Evolutionary conservation across 805 yeast species (phyloP).

Genomic region (Wickerhamomyces silvicola): DNA sequence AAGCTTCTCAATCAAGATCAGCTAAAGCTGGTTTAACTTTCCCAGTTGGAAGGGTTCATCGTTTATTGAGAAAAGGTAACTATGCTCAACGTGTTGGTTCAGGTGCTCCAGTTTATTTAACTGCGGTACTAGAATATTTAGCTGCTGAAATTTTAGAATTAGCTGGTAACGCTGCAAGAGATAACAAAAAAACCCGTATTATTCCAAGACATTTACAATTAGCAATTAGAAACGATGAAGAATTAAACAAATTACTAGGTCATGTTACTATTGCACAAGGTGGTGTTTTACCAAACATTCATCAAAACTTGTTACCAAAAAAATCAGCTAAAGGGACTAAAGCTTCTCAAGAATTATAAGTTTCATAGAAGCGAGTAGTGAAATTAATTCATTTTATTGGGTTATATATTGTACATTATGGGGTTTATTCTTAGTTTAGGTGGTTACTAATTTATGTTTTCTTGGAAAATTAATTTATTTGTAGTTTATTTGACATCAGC

Average conservation of each 20-base stretch:
- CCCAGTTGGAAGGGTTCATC: constrained; percentile 98
- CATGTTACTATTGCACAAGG: constrained; percentile 97
- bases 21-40: constrained; percentile 93
- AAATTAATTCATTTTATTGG: constrained; percentile 6
- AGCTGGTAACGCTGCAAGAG: constrained; percentile 98
- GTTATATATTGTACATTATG: constrained; percentile 18
- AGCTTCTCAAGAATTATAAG: constrained; percentile 55
- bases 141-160: constrained; percentile 94
- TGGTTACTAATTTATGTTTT: constrained; percentile 18
- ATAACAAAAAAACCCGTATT: constrained; percentile 95
- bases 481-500: constrained; percentile 23
- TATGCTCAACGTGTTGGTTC: constrained; percentile 96
- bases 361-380: too few relatives aligned
- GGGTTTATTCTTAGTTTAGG: constrained; percentile 18
- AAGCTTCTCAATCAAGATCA: constrained; percentile 92
- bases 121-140: constrained; percentile 89
- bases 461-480: constrained; percentile 7
- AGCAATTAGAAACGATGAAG: constrained; percentile 97
- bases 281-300: constrained; percentile 98
- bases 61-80: constrained; percentile 89
- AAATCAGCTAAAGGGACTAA: constrained; percentile 53
- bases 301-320: constrained; percentile 84
- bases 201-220: constrained; percentile 96
- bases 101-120: constrained; percentile 93
- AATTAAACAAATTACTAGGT: constrained; percentile 81